These are phyloP conservation scores for Xylariaceae sp. DNA, from an alignment of 2,329 filamentous ascomycete species.

Conservation along the genomic window DNA sequence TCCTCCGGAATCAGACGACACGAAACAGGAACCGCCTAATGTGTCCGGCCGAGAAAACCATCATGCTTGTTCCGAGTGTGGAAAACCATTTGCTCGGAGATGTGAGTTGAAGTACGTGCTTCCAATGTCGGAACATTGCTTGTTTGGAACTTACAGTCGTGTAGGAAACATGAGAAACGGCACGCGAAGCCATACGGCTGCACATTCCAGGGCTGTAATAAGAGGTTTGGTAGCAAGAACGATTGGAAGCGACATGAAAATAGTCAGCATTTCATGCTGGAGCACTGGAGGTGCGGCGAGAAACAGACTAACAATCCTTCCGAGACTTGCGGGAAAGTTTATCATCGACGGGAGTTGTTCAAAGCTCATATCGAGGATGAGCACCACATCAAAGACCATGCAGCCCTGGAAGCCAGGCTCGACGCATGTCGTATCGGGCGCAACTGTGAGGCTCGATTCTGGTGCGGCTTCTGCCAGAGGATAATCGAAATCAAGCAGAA, in stretches of 20 bases:
- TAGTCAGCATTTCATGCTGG: slow-evolving; percentile 71
- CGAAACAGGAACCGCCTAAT: slow-evolving; percentile 15
- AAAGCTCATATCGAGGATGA: slow-evolving; percentile 60
- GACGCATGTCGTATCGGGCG: slow-evolving; percentile 63
- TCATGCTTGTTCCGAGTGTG: slow-evolving; percentile 45
- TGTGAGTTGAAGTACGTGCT: slow-evolving; percentile 60
- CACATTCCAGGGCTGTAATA: slow-evolving; percentile 70
- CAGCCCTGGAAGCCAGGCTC: slow-evolving; percentile 46
- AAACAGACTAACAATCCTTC: slow-evolving; percentile 24
- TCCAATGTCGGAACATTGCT: not conserved
- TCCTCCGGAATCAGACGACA: slow-evolving; percentile 10
- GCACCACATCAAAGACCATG: slow-evolving; percentile 45
- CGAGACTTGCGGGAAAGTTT: slow-evolving; percentile 59
- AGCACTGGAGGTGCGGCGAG: slow-evolving; percentile 72
- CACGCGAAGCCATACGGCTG: slow-evolving; percentile 83
- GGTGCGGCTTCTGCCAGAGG: slow-evolving; percentile 81
- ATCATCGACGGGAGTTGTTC: slow-evolving; percentile 62
- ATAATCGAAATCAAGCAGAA: slow-evolving; percentile 55
- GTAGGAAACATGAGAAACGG: slow-evolving; percentile 81
- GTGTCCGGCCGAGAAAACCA: slow-evolving; percentile 19
- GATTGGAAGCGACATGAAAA: slow-evolving; percentile 94
- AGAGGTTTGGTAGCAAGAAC: slow-evolving; percentile 86
- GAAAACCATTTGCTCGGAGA: slow-evolving; percentile 50
- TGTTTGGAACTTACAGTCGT: slow-evolving; percentile 24
- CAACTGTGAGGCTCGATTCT: slow-evolving; percentile 69